These are phyloP conservation scores for Malania oleifera DNA, from an alignment of 164 flowering plant species.

Conservation along the genomic window DNA sequence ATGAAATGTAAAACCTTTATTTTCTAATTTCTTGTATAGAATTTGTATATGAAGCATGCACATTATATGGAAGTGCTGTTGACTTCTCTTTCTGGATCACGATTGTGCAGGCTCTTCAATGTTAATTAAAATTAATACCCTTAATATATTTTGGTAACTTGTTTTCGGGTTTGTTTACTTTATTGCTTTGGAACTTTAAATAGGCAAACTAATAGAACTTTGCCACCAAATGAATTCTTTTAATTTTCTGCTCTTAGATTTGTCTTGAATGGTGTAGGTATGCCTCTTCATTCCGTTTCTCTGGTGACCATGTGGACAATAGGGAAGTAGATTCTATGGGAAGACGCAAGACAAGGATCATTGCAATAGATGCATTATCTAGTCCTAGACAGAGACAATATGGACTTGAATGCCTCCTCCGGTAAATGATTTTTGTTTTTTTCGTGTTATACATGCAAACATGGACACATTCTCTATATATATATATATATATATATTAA, in stretches of 20 bases:
- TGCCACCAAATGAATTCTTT: not conserved
- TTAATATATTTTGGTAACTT: not conserved
- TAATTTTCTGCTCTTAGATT: not conserved
- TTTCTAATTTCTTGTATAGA: too few species aligned
- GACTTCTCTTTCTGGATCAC: too few species aligned
- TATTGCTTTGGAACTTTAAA: not conserved
- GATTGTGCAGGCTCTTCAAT: not conserved
- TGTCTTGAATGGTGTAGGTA: slow-evolving; percentile 42
- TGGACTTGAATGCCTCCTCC: slow-evolving; percentile 42
- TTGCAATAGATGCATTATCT: slow-evolving; percentile 87
- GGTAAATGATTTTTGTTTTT: slow-evolving; percentile 32
- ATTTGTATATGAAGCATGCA: too few species aligned
- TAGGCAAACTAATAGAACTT: not conserved
- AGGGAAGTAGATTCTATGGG: slow-evolving; percentile 44
- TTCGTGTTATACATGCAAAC: too few species aligned
- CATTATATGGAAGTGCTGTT: too few species aligned
- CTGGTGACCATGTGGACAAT: slow-evolving; percentile 58
- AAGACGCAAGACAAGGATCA: slow-evolving; percentile 70
- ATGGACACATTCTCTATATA: too few species aligned
- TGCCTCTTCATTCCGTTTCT: slow-evolving; percentile 71
- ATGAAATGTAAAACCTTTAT: too few species aligned
- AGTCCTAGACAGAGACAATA: slow-evolving; percentile 60
- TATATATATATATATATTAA: too few species aligned
- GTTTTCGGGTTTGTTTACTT: not conserved
- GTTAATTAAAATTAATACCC: not conserved